Conservation (phyloP, 2,329 filamentous ascomycete species). For the Leptographium wingfieldii region DNA sequence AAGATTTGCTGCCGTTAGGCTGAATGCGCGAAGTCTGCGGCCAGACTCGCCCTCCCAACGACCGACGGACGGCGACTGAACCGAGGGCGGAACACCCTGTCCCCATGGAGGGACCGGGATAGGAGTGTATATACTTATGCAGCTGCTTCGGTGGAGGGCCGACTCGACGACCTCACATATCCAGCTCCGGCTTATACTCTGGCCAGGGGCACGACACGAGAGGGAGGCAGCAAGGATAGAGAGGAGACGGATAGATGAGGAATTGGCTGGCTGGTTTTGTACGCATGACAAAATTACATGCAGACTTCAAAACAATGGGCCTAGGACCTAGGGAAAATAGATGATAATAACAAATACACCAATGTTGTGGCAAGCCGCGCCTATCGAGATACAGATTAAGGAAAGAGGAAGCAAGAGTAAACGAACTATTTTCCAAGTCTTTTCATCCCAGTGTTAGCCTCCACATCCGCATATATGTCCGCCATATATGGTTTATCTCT, state of each 20-base stretch:
- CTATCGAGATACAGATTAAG: not conserved
- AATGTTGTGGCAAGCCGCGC: not conserved
- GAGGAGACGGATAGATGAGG: not conserved
- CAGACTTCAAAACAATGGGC: no score
- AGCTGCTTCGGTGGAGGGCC: no score
- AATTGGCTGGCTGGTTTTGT: no score
- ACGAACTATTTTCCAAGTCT: not conserved
- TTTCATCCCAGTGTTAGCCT: not conserved
- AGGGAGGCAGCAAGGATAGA: not conserved
- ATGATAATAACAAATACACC: not conserved
- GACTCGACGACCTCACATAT: no score
- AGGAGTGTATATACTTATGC: no score
- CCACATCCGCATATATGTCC: not conserved
- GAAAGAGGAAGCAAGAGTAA: not conserved
- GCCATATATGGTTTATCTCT: no score
- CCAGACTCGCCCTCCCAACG: not conserved
- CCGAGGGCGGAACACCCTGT: not conserved
- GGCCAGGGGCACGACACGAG: no score
- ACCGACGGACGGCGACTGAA: not conserved
- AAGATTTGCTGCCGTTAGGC: constrained; percentile 54
- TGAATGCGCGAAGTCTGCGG: constrained; percentile 25
- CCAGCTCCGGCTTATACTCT: no score
- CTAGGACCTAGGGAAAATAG: not conserved
- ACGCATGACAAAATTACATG: no score
- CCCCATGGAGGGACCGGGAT: not conserved